These are phyloP conservation scores for Mycena haematopus DNA, from an alignment of 768 basidiomycete species.

Conservation along the genomic window DNA sequence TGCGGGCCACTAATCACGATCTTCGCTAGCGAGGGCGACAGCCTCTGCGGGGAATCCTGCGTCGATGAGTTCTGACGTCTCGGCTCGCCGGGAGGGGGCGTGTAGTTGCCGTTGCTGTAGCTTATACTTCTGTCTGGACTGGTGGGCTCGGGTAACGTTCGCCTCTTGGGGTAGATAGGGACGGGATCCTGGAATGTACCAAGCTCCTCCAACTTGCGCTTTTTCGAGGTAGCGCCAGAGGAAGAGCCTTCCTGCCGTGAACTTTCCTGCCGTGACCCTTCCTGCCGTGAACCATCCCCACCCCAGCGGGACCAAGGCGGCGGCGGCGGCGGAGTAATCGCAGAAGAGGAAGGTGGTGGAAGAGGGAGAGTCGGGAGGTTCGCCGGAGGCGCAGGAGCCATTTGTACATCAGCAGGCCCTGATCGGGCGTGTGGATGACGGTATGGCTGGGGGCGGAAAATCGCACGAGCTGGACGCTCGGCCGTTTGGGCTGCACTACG, in stretches of 20 bases:
- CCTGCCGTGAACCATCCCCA: not conserved
- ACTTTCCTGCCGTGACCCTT: not conserved
- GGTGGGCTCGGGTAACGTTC: conserved; percentile 14
- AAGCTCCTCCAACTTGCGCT: conserved; percentile 31
- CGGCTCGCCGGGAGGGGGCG: conserved; percentile 17
- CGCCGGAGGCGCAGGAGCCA: not conserved
- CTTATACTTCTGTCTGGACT: conserved; percentile 14
- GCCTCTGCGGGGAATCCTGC: conserved; percentile 26
- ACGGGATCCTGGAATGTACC: conserved; percentile 26
- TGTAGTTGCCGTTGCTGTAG: conserved; percentile 10
- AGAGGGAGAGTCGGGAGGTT: not conserved
- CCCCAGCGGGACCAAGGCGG: conserved; percentile 25
- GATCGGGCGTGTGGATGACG: conserved; percentile 23
- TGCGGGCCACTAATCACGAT: conserved; percentile 24
- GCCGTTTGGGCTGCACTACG: conserved; percentile 1
- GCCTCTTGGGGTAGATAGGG: conserved; percentile 28
- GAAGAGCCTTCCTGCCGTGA: conserved; percentile 8
- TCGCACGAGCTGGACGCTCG: conserved; percentile 15
- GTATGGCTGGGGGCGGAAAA: conserved; percentile 27
- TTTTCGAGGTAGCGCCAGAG: conserved; percentile 17
- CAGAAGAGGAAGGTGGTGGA: not conserved
- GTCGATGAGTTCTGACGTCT: conserved; percentile 16
- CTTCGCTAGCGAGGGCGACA: conserved; percentile 29
- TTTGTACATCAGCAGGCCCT: conserved; percentile 4
- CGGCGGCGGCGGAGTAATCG: conserved; percentile 5